Conservation (phyloP, 495 filamentous ascomycete genomes). For the Polyplosphaeria fusca region DNA sequence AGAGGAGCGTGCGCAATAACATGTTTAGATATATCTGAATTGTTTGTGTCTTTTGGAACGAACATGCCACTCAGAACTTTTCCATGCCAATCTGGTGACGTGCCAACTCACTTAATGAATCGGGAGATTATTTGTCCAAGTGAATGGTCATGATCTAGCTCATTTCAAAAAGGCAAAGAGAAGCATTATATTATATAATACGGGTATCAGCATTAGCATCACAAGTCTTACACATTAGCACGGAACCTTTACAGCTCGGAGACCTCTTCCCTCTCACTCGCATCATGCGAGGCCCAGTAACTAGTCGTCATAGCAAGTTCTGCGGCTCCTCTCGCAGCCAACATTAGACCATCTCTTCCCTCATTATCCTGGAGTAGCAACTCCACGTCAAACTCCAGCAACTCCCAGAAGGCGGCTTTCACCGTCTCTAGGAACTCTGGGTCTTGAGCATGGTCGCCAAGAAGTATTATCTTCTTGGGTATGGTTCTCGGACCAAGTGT, state of each 20-base stretch:
- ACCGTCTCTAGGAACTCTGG: constrained; percentile 1
- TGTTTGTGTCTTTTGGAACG: too few relatives aligned
- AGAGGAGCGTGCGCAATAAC: constrained; percentile 70
- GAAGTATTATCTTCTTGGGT: constrained; percentile 1
- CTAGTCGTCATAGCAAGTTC: background rate
- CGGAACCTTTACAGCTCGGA: too few relatives aligned
- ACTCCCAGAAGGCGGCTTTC: constrained; percentile 2
- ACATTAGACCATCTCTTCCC: constrained; percentile 4
- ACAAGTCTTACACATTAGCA: too few relatives aligned
- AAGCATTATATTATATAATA: too few relatives aligned
- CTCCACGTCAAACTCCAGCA: constrained; percentile 2
- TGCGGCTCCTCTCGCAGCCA: constrained; percentile 6
- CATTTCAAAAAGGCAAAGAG: background rate
- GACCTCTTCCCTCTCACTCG: too few relatives aligned
- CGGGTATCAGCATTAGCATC: too few relatives aligned
- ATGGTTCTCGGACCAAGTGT: background rate
- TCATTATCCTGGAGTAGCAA: background rate
- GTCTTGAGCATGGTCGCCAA: background rate
- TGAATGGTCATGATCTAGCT: background rate
- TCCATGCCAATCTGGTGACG: background rate
- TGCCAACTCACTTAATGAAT: too few relatives aligned
- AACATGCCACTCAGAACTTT: background rate
- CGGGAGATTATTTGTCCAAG: too few relatives aligned
- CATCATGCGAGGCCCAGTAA: too few relatives aligned
- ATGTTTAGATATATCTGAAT: constrained; percentile 72